Evolutionary conservation across 805 yeast species (phyloP), one percentile per base, ranked within the genome.

Genomic region (Candida railenensis): DNA sequence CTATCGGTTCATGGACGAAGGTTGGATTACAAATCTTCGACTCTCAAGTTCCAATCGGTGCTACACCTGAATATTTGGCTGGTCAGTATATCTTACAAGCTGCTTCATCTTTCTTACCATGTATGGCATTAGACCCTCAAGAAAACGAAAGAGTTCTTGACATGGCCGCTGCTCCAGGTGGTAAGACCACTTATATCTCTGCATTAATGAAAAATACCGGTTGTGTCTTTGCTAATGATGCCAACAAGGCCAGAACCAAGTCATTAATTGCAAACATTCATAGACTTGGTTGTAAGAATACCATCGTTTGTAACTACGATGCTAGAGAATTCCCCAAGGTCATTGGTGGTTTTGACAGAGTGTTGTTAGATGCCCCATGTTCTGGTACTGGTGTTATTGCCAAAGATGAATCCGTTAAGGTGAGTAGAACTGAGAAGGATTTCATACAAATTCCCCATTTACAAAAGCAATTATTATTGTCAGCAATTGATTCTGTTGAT

Each of bases 161-260:
- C 72, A 94, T 94, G 99, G 98, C 99, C 41, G 96, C 99, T 50
- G 97, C 99, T 22, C 99, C 99, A 54, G 99, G 99, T 74, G 99
- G 99, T 70, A 92, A 92, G 65, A 89, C 97, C 18, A 92, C 99
- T 2, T 91, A 89, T 65, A 81, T 92, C 44, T 82, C 96, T 33
- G 97, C 99, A 1, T 69, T 92, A 71, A 94, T 94, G 98, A 94
- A 94, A 64, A 94, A 94, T 68, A 94, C 99, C 1, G 99, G 99
- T 22, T 83, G 92, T 66, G 88, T 94, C 19, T 91, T 94, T 66
- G 99, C 99, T 45, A 94, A 94, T 67, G 99, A 94, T 72, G 85
- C 96, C 48, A 94, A 90, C 74, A 94, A 92, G 66, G 88, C 96
- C 20, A 85, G 99, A 74, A 92, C 98, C 28, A 92, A 92, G 73